phyloP scores from a whole-genome alignment of 2,329 filamentous ascomycete genomes.

The Cryphonectria nitschkei region DNA sequence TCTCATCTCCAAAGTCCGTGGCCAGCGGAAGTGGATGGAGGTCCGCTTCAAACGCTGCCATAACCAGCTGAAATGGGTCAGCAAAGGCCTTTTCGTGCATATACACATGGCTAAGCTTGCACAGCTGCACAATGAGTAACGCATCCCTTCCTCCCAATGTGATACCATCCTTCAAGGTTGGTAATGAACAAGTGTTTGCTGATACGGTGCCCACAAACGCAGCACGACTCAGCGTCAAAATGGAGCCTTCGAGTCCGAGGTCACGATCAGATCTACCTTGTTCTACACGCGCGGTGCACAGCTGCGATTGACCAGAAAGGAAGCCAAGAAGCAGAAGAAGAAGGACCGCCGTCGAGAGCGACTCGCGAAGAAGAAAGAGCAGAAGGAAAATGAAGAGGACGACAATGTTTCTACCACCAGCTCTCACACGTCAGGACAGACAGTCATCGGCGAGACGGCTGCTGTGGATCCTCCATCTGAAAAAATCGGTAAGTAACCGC shows the following conservation, averaged over 20 bases:
- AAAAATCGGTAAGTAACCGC: neutral
- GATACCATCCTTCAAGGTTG: neutral
- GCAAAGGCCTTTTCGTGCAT: slow-evolving; percentile 11
- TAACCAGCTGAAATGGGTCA: slow-evolving; percentile 19
- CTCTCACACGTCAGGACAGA: neutral
- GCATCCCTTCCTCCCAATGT: neutral
- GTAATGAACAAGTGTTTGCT: neutral
- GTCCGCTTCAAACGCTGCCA: neutral
- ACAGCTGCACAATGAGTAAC: slow-evolving; percentile 5
- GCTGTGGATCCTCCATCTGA: neutral
- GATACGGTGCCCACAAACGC: neutral
- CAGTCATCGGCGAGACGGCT: neutral
- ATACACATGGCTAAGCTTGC: slow-evolving; percentile 19
- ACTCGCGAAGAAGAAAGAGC: neutral
- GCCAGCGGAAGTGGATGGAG: slow-evolving; percentile 3
- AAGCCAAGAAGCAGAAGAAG: slow-evolving; percentile 7
- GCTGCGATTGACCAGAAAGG: neutral
- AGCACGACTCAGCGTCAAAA: slow-evolving; percentile 6
- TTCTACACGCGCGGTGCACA: neutral
- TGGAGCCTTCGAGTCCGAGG: slow-evolving; percentile 18
- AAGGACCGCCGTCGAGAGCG: slow-evolving; percentile 10
- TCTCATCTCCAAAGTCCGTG: neutral
- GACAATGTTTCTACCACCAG: slow-evolving; percentile 7
- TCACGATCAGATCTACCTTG: slow-evolving; percentile 1
- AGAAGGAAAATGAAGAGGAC: neutral